Base-by-base conservation (phyloP, 1,284 basidiomycete genomes). In the Stereum hirsutum region DNA sequence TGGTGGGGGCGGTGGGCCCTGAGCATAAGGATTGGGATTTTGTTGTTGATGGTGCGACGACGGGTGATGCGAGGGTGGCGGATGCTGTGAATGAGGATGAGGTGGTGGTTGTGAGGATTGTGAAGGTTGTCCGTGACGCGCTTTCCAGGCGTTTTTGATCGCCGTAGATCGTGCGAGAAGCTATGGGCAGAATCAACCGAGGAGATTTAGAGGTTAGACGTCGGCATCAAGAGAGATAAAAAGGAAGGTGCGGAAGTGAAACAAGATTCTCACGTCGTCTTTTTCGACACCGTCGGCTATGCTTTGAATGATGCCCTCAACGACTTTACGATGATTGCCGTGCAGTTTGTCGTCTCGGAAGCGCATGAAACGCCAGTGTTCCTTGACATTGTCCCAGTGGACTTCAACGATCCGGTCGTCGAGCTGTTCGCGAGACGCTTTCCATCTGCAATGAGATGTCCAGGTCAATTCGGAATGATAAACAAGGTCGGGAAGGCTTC, bases 341-440 rank as follows among this genome's bases (percentile, higher is more conserved):
- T 91, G 66, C 3, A 78, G 84, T 60, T 97, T 97, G 64, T 97
- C 93, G 56, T 94, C 81, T 53, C 94, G 67, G 60, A 94, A 93
- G 31, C 94, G 78, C 76, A 96, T 80, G 74, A 91, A 81, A 43
- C 79, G 79, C 92, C 93, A 97, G 41, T 73, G 74, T 33, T 75
- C 73, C 14, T 64, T 52, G 6, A 61, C 58, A 6, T 70, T 49
- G 54, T 95, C 86, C 95, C 96, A 99, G 46, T 81, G 78, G 19
- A 94, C 92, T 60, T 99, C 96, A 23, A 97, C 87, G 39, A 99
- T 78, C 6, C 94, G 78, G 57, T 97, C 93, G 58, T 99, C 93
- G 48, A 84, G 73, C 59, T 99, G 93, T 56, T 94, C 87, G 4
- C 83, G 82, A 0, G 79, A 78, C 3, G 68, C 63, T 57, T 98